Conservation (phyloP, 352 stramenopile species). For the Pythium diclinum region DNA sequence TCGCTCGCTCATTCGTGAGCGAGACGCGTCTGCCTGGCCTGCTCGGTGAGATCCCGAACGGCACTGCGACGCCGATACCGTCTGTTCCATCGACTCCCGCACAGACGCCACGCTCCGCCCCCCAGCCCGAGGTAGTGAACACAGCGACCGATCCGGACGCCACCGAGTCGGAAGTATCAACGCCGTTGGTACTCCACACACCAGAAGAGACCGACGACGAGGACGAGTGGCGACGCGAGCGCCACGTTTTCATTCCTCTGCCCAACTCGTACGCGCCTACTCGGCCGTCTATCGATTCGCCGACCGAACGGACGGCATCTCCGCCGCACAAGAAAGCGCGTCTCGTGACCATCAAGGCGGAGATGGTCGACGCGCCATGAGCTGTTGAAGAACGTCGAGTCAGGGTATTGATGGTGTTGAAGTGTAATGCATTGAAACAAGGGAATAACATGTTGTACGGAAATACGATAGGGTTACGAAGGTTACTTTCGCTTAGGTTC, state of each 20-base stretch:
- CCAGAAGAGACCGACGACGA: background rate
- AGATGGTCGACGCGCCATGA: too few relatives aligned
- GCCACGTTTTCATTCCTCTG: background rate
- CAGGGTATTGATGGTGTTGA: background rate
- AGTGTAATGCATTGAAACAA: background rate
- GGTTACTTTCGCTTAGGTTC: conserved; percentile 4
- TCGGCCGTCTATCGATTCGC: background rate
- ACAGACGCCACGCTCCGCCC: background rate
- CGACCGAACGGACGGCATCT: too few relatives aligned
- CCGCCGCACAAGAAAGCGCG: too few relatives aligned
- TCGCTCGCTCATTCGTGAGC: conserved; percentile 14
- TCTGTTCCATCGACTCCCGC: background rate
- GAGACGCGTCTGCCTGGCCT: conserved; percentile 11
- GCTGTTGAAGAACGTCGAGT: too few relatives aligned
- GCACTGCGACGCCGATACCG: background rate
- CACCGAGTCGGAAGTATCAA: background rate
- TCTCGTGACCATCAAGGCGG: too few relatives aligned
- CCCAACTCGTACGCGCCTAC: background rate
- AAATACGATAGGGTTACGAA: background rate
- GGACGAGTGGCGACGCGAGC: background rate
- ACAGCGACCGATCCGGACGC: background rate
- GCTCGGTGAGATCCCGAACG: background rate
- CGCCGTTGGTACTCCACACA: background rate
- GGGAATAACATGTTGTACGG: background rate
- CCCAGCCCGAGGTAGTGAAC: background rate